These are phyloP conservation scores for Phanerodontia chrysosporium DNA, from an alignment of 768 basidiomycete species.

Conservation along the genomic window DNA sequence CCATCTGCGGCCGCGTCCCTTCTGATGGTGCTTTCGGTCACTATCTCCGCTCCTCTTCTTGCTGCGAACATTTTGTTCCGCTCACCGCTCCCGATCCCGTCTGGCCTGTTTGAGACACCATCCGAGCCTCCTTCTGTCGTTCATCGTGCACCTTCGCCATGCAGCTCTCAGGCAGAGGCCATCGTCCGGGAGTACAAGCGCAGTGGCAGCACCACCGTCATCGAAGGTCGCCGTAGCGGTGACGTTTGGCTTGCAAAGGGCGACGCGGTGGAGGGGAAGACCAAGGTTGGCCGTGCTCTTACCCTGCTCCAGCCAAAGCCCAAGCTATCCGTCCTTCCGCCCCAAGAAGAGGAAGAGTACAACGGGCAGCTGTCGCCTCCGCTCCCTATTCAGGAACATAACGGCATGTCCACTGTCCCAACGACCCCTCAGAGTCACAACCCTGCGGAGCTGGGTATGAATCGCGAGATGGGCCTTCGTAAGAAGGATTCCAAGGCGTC, in stretches of 20 bases:
- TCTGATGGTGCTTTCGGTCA: slow-evolving; percentile 59
- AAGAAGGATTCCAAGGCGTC: slow-evolving; percentile 51
- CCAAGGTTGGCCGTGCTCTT: slow-evolving; percentile 55
- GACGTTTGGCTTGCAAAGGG: slow-evolving; percentile 74
- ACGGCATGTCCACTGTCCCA: slow-evolving; percentile 37
- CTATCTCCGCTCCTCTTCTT: slow-evolving; percentile 63
- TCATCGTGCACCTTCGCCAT: slow-evolving; percentile 40
- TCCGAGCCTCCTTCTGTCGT: slow-evolving; percentile 38
- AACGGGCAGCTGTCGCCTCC: slow-evolving; percentile 48
- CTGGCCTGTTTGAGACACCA: slow-evolving; percentile 56
- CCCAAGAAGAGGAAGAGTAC: slow-evolving; percentile 41
- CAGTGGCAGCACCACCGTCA: slow-evolving; percentile 59
- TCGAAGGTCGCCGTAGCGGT: slow-evolving; percentile 67
- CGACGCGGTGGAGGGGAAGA: slow-evolving; percentile 66
- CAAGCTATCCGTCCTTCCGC: slow-evolving; percentile 64
- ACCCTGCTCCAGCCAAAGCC: slow-evolving; percentile 61
- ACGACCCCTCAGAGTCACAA: slow-evolving; percentile 53
- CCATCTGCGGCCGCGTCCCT: slow-evolving; percentile 39
- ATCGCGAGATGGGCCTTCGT: slow-evolving; percentile 16
- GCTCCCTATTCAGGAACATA: slow-evolving; percentile 54
- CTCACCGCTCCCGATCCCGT: slow-evolving; percentile 62
- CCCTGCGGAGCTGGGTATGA: slow-evolving; percentile 52
- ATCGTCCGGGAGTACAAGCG: slow-evolving; percentile 57
- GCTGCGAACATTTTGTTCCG: slow-evolving; percentile 57
- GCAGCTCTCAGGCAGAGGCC: slow-evolving; percentile 32